Conservation (phyloP, 345 rosid species). For the Linum lewisii region DNA sequence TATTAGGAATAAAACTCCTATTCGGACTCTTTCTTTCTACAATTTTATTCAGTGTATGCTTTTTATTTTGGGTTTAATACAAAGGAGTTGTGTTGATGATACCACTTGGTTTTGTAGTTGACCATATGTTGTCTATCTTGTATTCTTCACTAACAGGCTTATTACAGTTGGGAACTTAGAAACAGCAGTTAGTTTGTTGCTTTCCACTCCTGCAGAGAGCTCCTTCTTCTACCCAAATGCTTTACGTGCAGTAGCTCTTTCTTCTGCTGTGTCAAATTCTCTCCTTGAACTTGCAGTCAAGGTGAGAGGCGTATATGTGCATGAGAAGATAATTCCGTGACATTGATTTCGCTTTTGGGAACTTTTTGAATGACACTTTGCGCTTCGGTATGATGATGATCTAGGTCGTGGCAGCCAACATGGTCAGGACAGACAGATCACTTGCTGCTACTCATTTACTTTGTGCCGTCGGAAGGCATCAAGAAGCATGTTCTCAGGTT, state of each 20-base stretch:
- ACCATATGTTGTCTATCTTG: slow-evolving; percentile 3
- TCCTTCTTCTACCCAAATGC: slow-evolving; percentile 88
- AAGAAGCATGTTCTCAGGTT: slow-evolving; percentile 99
- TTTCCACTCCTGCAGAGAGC: slow-evolving; percentile 85
- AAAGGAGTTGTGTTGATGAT: not conserved
- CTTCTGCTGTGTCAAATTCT: slow-evolving; percentile 92
- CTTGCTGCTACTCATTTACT: slow-evolving; percentile 88
- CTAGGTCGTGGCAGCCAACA: slow-evolving; percentile 96
- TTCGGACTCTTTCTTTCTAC: too few species aligned
- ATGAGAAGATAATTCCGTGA: too few species aligned
- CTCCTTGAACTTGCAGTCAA: slow-evolving; percentile 94
- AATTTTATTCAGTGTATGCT: not conserved
- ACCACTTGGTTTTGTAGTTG: not conserved
- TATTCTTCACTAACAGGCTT: slow-evolving; percentile 46
- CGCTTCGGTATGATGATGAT: slow-evolving; percentile 4
- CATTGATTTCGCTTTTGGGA: not conserved
- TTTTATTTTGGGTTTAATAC: not conserved
- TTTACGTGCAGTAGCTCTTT: slow-evolving; percentile 91
- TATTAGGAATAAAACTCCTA: too few species aligned
- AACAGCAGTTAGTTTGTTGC: slow-evolving; percentile 90
- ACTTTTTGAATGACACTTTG: slow-evolving; percentile 8
- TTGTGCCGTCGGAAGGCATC: slow-evolving; percentile 95
- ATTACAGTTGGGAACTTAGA: slow-evolving; percentile 88
- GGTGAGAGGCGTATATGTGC: slow-evolving; percentile 43
- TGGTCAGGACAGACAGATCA: slow-evolving; percentile 87